A percentile compares a stretch with the other conserved stretches of the same genome.
Evolutionary conservation across 768 basidiomycete species (phyloP).

Genomic region (Daedaleopsis nitida): DNA sequence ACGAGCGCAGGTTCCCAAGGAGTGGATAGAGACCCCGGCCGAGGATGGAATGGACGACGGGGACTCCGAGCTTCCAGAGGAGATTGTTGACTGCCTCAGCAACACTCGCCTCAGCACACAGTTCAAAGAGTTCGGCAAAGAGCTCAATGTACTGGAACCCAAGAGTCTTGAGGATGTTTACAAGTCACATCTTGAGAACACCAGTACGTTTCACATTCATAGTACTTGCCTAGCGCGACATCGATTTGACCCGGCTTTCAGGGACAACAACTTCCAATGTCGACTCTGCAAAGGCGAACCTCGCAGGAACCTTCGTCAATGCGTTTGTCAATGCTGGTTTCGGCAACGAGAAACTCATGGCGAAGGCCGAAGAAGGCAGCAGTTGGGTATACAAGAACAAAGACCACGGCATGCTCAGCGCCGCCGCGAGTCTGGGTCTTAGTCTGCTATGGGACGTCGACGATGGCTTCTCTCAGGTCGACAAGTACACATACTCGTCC

Average conservation of each 20-base stretch:
- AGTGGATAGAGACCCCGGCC: slow-evolving; percentile 75
- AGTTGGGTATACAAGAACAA: slow-evolving; percentile 99
- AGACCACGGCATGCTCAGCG: slow-evolving; percentile 98
- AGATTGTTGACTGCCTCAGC: slow-evolving; percentile 82
- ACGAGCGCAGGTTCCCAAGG: slow-evolving; percentile 85
- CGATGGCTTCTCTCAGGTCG: slow-evolving; percentile 88
- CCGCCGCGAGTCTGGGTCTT: slow-evolving; percentile 91
- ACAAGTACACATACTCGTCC: slow-evolving; percentile 95
- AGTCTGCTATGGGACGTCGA: slow-evolving; percentile 97
- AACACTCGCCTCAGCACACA: slow-evolving; percentile 81
- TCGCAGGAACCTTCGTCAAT: slow-evolving; percentile 97
- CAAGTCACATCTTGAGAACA: slow-evolving; percentile 92
- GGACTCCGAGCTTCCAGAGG: slow-evolving; percentile 70
- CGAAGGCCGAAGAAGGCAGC: slow-evolving; percentile 91
- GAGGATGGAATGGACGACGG: slow-evolving; percentile 53
- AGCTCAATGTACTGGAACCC: slow-evolving; percentile 85
- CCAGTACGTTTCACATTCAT: slow-evolving; percentile 48
- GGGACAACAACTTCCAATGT: slow-evolving; percentile 75
- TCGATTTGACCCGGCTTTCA: slow-evolving; percentile 28
- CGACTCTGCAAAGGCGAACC: slow-evolving; percentile 91
- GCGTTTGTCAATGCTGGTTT: slow-evolving; percentile 99
- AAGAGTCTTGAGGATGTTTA: slow-evolving; percentile 97
- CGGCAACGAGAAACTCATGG: slow-evolving; percentile 98
- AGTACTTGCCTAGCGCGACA: neutral
- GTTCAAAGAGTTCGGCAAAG: slow-evolving; percentile 92